These are phyloP conservation scores for Panicum virgatum DNA, from an alignment of 202 grass and related monocot genomes.

Conservation along the genomic window DNA sequence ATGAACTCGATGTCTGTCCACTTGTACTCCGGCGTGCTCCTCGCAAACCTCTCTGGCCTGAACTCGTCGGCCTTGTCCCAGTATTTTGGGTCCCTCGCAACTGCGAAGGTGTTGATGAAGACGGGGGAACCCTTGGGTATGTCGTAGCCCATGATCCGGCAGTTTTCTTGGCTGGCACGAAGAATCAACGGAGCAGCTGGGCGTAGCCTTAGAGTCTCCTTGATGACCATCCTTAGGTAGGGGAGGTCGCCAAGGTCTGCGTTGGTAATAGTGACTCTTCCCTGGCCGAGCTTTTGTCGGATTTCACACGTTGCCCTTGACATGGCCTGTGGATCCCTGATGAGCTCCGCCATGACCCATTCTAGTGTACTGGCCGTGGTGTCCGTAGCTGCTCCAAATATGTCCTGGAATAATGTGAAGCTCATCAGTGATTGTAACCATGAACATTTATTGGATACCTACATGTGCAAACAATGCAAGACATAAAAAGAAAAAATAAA, in stretches of 20 bases:
- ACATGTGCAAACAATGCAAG: too few species aligned
- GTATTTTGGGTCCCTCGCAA: background rate
- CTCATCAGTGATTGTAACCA: background rate
- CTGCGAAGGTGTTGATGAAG: background rate
- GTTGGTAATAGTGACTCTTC: background rate
- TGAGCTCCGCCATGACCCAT: slow-evolving; percentile 41
- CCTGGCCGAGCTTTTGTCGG: background rate
- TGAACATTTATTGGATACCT: background rate
- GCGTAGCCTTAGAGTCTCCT: slow-evolving; percentile 32
- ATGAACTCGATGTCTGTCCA: slow-evolving; percentile 32
- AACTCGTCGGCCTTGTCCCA: slow-evolving; percentile 29
- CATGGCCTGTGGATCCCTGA: slow-evolving; percentile 21
- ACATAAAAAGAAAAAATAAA: background rate
- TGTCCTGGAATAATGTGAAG: slow-evolving; percentile 1
- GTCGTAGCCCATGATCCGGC: slow-evolving; percentile 13
- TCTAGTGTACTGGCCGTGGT: slow-evolving; percentile 7
- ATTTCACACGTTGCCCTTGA: background rate
- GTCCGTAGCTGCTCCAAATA: slow-evolving; percentile 33
- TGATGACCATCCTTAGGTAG: slow-evolving; percentile 33
- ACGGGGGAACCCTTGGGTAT: background rate
- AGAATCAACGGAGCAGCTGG: slow-evolving; percentile 12
- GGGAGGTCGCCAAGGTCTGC: background rate
- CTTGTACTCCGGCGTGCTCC: slow-evolving; percentile 6
- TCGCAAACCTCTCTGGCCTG: slow-evolving; percentile 26
- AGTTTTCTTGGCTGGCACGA: background rate